These are phyloP conservation scores for Acidiella bohemica DNA, from an alignment of 495 filamentous ascomycete genomes.

Conservation along the genomic window DNA sequence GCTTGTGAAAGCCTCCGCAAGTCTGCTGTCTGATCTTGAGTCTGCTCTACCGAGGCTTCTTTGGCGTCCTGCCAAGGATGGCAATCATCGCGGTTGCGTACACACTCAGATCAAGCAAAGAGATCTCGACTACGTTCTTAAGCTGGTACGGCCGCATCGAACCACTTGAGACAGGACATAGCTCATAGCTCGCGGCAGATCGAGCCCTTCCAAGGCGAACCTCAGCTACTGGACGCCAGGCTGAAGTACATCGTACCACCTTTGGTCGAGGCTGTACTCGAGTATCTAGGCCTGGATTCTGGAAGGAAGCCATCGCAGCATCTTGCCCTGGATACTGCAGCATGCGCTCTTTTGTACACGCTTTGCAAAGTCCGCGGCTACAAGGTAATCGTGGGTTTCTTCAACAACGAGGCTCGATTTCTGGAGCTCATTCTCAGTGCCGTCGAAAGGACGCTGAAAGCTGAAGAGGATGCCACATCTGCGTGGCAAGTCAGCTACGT, in stretches of 20 bases:
- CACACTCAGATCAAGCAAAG: slow-evolving; percentile 18
- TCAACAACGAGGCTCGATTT: slow-evolving; percentile 74
- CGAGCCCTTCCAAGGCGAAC: slow-evolving; percentile 89
- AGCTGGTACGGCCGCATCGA: slow-evolving; percentile 15
- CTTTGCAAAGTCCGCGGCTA: slow-evolving; percentile 90
- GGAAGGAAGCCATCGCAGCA: background rate
- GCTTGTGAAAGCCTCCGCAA: slow-evolving; percentile 23
- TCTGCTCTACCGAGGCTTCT: slow-evolving; percentile 20
- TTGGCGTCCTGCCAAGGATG: slow-evolving; percentile 10
- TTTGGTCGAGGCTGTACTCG: slow-evolving; percentile 60
- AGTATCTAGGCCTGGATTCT: slow-evolving; percentile 35
- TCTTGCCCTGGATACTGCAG: slow-evolving; percentile 37
- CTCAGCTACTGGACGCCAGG: slow-evolving; percentile 86
- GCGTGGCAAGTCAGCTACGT: slow-evolving; percentile 81
- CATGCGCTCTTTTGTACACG: slow-evolving; percentile 69
- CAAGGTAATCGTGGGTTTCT: slow-evolving; percentile 79
- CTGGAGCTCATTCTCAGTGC: slow-evolving; percentile 65
- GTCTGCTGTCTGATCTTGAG: slow-evolving; percentile 20
- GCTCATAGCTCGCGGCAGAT: slow-evolving; percentile 39
- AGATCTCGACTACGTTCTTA: slow-evolving; percentile 23
- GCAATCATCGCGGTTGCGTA: slow-evolving; percentile 3
- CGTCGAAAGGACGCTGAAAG: slow-evolving; percentile 32
- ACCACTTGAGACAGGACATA: background rate
- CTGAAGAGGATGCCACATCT: slow-evolving; percentile 29
- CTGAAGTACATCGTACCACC: slow-evolving; percentile 58